A percentile compares a stretch with the other conserved stretches of the same genome.
Conservation (phyloP, 441 rosid genomes). For the Viola pubescens region DNA sequence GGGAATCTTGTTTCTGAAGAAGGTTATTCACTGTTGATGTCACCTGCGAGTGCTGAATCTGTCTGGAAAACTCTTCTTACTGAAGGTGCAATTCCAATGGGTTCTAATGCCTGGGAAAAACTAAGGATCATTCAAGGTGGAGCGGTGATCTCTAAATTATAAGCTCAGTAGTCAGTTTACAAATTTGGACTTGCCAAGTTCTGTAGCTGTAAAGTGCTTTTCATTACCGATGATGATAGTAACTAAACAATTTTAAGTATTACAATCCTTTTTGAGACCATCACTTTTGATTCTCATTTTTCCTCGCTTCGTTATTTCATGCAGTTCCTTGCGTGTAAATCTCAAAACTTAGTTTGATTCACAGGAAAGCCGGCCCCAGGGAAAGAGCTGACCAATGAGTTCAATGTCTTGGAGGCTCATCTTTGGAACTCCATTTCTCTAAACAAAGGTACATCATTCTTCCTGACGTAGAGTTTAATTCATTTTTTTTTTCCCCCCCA, state of each 20-base stretch:
- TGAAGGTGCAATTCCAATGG: conserved; percentile 74
- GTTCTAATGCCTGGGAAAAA: conserved; percentile 81
- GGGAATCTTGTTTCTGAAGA: conserved; percentile 57
- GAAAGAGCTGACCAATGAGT: conserved; percentile 72
- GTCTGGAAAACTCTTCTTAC: conserved; percentile 68
- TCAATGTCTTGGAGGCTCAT: conserved; percentile 76
- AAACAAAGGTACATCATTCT: conserved; percentile 55
- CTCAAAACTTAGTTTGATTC: background rate
- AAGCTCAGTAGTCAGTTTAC: too few relatives aligned
- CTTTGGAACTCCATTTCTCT: conserved; percentile 80
- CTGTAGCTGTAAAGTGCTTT: too few relatives aligned
- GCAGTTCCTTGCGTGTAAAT: too few relatives aligned
- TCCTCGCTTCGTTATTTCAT: too few relatives aligned
- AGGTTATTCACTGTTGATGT: conserved; percentile 63
- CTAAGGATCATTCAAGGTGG: conserved; percentile 68
- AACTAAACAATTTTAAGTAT: too few relatives aligned
- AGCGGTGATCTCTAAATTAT: background rate
- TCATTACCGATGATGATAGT: too few relatives aligned
- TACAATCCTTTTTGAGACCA: too few relatives aligned
- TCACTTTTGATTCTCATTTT: too few relatives aligned
- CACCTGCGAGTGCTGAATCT: conserved; percentile 60
- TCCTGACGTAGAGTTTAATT: background rate
- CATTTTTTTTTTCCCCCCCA: background rate
- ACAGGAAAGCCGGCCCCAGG: conserved; percentile 85
- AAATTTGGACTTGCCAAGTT: too few relatives aligned